Evolutionary conservation across 768 basidiomycete species (phyloP).

Genomic region (Thelephora aurantiotincta): DNA sequence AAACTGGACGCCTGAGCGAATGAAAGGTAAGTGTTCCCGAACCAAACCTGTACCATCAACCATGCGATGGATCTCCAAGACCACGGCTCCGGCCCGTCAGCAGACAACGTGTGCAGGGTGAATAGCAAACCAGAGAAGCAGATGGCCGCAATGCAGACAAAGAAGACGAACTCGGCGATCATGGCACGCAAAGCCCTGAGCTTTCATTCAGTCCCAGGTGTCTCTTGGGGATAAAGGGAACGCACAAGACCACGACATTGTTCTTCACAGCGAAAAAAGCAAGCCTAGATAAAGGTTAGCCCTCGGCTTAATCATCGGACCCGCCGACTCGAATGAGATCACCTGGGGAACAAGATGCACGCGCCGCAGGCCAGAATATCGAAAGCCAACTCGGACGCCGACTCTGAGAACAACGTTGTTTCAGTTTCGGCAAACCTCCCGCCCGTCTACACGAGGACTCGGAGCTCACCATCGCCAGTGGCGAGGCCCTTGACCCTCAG

Average conservation of each 20-base stretch:
- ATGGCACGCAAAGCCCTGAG: conserved; percentile 65
- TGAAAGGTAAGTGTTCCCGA: conserved; percentile 58
- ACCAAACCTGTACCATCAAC: conserved; percentile 83
- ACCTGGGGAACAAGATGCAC: conserved; percentile 79
- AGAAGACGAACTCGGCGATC: conserved; percentile 68
- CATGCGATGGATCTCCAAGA: conserved; percentile 47
- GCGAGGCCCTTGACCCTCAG: conserved; percentile 53
- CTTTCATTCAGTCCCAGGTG: conserved; percentile 3
- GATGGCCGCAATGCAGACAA: conserved; percentile 60
- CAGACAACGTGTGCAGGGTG: conserved; percentile 39
- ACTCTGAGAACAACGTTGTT: conserved; percentile 16
- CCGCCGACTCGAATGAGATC: conserved; percentile 2
- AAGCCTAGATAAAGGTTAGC: conserved; percentile 24
- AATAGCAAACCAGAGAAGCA: conserved; percentile 72
- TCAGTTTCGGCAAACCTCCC: conserved; percentile 1
- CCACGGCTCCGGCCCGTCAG: conserved; percentile 18
- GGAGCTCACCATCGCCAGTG: conserved; percentile 29
- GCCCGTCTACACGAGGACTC: not conserved
- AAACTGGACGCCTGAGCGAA: conserved; percentile 27
- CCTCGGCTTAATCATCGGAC: not conserved
- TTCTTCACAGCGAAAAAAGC: conserved; percentile 74
- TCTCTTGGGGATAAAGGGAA: not conserved
- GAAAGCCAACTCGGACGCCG: conserved; percentile 52
- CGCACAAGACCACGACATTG: conserved; percentile 67
- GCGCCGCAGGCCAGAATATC: conserved; percentile 77